phyloP scores from a whole-genome alignment of 2,329 filamentous ascomycete genomes.

The Cladosporium austrohemisphaericum region DNA sequence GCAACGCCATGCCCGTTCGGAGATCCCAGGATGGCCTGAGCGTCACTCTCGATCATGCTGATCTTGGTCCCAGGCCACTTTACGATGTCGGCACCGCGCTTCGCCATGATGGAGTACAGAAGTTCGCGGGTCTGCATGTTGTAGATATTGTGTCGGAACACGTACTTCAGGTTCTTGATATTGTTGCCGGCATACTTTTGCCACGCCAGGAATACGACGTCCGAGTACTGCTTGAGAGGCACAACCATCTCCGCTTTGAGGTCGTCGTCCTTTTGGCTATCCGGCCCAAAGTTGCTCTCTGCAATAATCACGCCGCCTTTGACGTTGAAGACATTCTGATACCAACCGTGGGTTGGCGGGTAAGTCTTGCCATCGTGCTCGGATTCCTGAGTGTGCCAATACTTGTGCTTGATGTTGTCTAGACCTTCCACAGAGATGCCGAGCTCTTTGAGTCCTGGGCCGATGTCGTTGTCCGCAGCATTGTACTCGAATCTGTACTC shows the following conservation, averaged over 20 bases:
- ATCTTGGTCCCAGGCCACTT: constrained; percentile 6
- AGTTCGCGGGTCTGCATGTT: background rate
- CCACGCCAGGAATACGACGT: constrained; percentile 19
- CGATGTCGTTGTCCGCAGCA: background rate
- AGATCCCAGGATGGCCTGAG: constrained; percentile 15
- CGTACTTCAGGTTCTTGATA: background rate
- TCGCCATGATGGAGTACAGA: background rate
- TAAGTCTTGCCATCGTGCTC: background rate
- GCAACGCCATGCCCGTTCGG: constrained; percentile 16
- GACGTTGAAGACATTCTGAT: constrained; percentile 1
- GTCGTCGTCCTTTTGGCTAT: too few relatives aligned
- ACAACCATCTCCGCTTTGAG: background rate
- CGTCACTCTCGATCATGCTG: background rate
- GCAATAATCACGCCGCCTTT: background rate
- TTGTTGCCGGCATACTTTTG: background rate
- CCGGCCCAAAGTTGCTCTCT: background rate
- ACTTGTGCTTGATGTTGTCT: background rate
- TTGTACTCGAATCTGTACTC: too few relatives aligned
- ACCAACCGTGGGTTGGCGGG: background rate
- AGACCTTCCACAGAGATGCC: background rate
- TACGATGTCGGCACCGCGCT: background rate
- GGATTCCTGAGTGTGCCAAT: background rate
- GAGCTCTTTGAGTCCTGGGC: background rate
- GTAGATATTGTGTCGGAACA: background rate
- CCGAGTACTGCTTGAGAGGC: constrained; percentile 17